Conservation (phyloP, 257 asterid species). For the Plantago elongata region DNA sequence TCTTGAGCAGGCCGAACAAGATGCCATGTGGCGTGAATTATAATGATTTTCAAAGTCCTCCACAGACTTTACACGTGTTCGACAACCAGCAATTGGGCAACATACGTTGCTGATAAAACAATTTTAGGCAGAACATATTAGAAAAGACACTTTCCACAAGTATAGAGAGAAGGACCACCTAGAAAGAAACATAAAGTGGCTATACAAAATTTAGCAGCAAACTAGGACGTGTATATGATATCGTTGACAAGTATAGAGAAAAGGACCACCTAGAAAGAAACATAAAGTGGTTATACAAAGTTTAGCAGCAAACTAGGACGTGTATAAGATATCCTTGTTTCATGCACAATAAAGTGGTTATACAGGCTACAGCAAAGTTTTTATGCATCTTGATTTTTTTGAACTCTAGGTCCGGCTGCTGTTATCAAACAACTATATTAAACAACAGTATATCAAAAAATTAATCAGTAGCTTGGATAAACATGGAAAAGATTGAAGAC, state of each 20-base stretch:
- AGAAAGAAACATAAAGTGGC: neutral
- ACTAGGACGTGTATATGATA: neutral
- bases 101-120: conserved; percentile 41
- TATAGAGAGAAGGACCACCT: neutral
- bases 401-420: neutral
- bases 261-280: neutral
- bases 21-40: conserved; percentile 76
- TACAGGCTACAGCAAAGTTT: neutral
- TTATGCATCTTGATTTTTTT: neutral
- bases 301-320: conserved; percentile 1
- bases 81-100: conserved; percentile 90
- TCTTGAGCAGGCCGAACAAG: conserved; percentile 89
- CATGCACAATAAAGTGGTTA: too few species aligned
- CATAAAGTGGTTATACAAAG: neutral
- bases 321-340: neutral
- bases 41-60: conserved; percentile 90
- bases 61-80: conserved; percentile 56
- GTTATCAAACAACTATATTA: neutral
- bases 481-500: neutral
- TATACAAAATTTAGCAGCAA: neutral
- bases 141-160: neutral
- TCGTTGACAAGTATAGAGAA: neutral
- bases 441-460: too few species aligned
- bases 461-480: neutral
- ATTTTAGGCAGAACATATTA: conserved; percentile 5